phyloP scores from a whole-genome alignment of 768 basidiomycete species.

The Leccinum longicurvipes region DNA sequence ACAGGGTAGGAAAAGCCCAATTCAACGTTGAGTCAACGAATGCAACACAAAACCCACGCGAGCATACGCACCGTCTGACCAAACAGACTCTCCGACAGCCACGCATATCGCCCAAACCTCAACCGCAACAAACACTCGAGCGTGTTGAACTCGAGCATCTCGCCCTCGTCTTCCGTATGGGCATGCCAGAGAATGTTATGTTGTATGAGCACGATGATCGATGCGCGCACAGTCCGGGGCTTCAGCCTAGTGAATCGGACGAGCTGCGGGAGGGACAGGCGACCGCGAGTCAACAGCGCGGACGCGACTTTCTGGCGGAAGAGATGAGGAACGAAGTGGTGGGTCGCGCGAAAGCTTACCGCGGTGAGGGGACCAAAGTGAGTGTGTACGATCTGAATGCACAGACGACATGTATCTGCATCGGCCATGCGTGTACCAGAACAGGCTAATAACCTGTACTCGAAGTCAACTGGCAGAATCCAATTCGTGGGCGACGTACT shows the following conservation, averaged over 20 bases:
- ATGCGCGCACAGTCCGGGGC: slow-evolving; percentile 63
- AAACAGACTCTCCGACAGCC: slow-evolving; percentile 66
- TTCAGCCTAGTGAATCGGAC: slow-evolving; percentile 67
- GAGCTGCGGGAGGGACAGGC: slow-evolving; percentile 68
- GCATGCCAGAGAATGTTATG: slow-evolving; percentile 92
- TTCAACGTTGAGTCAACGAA: neutral
- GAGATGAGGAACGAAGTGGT: neutral
- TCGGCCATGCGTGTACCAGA: slow-evolving; percentile 51
- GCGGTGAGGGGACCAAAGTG: slow-evolving; percentile 67
- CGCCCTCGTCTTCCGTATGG: slow-evolving; percentile 64
- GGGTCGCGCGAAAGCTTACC: slow-evolving; percentile 38
- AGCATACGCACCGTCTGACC: slow-evolving; percentile 59
- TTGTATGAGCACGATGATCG: slow-evolving; percentile 78
- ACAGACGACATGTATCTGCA: slow-evolving; percentile 56
- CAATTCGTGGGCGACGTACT: neutral
- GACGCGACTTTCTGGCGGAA: slow-evolving; percentile 63
- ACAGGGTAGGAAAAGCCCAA: neutral
- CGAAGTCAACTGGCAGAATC: neutral
- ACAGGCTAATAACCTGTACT: neutral
- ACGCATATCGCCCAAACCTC: slow-evolving; percentile 80
- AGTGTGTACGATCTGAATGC: slow-evolving; percentile 56
- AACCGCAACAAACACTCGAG: slow-evolving; percentile 80
- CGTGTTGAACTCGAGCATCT: slow-evolving; percentile 77
- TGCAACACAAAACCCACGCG: neutral
- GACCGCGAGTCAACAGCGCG: slow-evolving; percentile 75